These are phyloP conservation scores for Epichloe amarillans DNA, from an alignment of 2,329 filamentous ascomycete genomes.

Conservation along the genomic window DNA sequence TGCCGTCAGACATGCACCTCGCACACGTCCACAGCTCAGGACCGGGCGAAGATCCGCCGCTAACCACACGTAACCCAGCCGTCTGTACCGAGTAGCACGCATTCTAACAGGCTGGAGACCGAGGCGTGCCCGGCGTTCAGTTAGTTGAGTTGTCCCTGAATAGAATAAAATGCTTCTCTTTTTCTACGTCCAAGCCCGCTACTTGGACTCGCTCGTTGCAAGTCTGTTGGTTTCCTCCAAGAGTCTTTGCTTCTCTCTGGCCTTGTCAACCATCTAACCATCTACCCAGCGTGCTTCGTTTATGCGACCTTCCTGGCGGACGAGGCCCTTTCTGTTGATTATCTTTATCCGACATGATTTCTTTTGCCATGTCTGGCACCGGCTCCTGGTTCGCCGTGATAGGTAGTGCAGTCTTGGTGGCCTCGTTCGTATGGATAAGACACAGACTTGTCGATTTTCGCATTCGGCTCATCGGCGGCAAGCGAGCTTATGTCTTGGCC, in stretches of 20 bases:
- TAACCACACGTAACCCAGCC: too few relatives aligned
- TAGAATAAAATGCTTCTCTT: background rate
- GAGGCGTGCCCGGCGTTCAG: background rate
- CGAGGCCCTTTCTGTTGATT: background rate
- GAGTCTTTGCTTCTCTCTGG: background rate
- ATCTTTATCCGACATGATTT: background rate
- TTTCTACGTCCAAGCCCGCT: background rate
- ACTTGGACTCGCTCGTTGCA: background rate
- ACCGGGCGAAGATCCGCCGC: background rate
- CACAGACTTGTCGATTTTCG: slow-evolving; percentile 13
- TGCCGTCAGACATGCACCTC: slow-evolving; percentile 4
- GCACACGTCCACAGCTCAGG: slow-evolving; percentile 1
- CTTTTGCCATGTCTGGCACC: background rate
- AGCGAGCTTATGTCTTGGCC: slow-evolving; percentile 19
- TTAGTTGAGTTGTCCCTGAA: too few relatives aligned
- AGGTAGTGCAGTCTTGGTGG: slow-evolving; percentile 4
- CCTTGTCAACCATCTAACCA: background rate
- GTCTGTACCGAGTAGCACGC: too few relatives aligned
- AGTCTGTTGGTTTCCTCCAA: background rate
- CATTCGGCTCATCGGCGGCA: slow-evolving; percentile 20
- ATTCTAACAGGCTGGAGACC: background rate
- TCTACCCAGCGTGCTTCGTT: background rate
- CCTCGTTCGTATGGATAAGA: slow-evolving; percentile 11
- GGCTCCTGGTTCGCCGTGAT: background rate
- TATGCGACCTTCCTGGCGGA: background rate